These are phyloP conservation scores for Lachnellula subtilissima DNA, from an alignment of 2,329 filamentous ascomycete species.

Conservation along the genomic window DNA sequence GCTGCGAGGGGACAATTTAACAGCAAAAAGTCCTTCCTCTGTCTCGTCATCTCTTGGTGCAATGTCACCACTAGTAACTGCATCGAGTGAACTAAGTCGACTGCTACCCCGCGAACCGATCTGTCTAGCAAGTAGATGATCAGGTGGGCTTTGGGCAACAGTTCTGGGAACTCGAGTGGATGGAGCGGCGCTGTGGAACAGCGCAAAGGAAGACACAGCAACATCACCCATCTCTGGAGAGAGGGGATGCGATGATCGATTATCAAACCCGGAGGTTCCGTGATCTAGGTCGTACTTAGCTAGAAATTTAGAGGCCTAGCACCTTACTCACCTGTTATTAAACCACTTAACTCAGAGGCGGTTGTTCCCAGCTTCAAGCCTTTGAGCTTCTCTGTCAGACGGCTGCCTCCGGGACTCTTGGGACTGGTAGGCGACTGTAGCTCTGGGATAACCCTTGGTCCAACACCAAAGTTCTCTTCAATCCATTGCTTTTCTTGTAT, in stretches of 20 bases:
- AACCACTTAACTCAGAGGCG: conserved; percentile 55
- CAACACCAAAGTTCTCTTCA: conserved; percentile 61
- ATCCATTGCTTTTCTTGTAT: conserved; percentile 83
- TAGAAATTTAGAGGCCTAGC: not conserved
- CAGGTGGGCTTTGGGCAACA: conserved; percentile 26
- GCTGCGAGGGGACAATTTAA: conserved; percentile 80
- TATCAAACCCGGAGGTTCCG: not conserved
- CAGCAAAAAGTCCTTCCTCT: conserved; percentile 80
- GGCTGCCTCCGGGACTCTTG: conserved; percentile 58
- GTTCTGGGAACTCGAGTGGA: conserved; percentile 40
- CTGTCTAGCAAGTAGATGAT: conserved; percentile 24
- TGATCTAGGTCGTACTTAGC: conserved; percentile 7
- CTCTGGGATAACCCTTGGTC: conserved; percentile 22
- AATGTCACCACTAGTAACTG: conserved; percentile 32
- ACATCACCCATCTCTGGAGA: conserved; percentile 60
- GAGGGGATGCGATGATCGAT: conserved; percentile 38
- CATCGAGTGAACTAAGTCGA: conserved; percentile 33
- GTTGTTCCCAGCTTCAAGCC: conserved; percentile 75
- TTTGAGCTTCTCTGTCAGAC: conserved; percentile 73
- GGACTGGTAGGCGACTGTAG: conserved; percentile 49
- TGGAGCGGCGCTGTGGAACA: conserved; percentile 46
- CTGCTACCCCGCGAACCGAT: conserved; percentile 15
- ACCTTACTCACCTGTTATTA: conserved; percentile 45
- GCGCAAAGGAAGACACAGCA: conserved; percentile 57
- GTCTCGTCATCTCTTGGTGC: conserved; percentile 42